A percentile compares a stretch with the other conserved stretches of the same genome.
Conservation (phyloP, 345 rosid genomes). For the Turnera subulata region DNA sequence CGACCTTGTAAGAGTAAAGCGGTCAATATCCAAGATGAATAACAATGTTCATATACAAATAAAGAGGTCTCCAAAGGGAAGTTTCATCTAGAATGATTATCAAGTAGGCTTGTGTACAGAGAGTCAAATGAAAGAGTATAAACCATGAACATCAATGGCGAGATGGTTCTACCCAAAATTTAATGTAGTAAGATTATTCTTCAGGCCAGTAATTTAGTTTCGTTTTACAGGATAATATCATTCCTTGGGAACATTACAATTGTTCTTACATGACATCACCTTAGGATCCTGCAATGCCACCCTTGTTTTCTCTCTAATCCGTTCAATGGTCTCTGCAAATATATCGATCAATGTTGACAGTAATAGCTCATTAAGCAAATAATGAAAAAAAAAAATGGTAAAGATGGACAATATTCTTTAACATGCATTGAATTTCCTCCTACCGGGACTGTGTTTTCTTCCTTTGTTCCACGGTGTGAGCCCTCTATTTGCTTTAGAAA, state of each 20-base stretch:
- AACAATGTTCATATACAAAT: too few relatives aligned
- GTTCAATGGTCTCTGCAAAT: conserved; percentile 81
- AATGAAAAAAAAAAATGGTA: not conserved
- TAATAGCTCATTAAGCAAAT: conserved; percentile 1
- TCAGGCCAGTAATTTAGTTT: too few relatives aligned
- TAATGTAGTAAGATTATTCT: too few relatives aligned
- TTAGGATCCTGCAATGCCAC: conserved; percentile 98
- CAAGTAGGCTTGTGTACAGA: too few relatives aligned
- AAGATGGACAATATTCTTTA: conserved; percentile 1
- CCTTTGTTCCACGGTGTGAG: conserved; percentile 97
- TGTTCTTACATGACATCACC: conserved; percentile 98
- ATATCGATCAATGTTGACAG: conserved; percentile 2
- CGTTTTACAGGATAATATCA: conserved; percentile 2
- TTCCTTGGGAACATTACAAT: conserved; percentile 16
- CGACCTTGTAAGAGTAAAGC: not conserved
- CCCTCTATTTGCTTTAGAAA: conserved; percentile 91
- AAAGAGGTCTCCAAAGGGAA: too few relatives aligned
- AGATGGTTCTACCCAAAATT: too few relatives aligned
- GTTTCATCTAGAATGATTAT: too few relatives aligned
- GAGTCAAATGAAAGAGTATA: too few relatives aligned
- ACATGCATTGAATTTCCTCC: conserved; percentile 7
- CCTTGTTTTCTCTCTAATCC: conserved; percentile 80
- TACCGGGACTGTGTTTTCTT: conserved; percentile 91
- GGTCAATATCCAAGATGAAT: not conserved
- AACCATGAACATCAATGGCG: too few relatives aligned